Evolutionary conservation across 176 grass and related monocot genomes (phyloP).

Genomic region (Luzula sylvatica): DNA sequence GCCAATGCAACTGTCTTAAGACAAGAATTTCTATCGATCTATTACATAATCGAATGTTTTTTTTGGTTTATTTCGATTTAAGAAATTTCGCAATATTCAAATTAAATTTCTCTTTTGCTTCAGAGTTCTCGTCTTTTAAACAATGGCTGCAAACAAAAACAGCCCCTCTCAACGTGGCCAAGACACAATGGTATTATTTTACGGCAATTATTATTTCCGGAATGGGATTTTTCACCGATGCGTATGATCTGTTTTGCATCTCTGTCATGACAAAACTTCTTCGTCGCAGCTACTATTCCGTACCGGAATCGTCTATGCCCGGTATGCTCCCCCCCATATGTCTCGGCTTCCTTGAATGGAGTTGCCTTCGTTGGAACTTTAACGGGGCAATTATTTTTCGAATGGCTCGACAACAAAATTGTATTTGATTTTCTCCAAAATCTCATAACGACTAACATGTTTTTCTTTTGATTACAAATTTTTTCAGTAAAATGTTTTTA

Average conservation of each 20-base stretch:
- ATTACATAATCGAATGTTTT: no score
- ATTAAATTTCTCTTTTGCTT: no score
- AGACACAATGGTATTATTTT: slow-evolving; percentile 48
- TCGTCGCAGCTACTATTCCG: slow-evolving; percentile 38
- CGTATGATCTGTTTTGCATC: slow-evolving; percentile 54
- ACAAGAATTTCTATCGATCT: no score
- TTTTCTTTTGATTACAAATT: no score
- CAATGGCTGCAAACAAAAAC: not conserved
- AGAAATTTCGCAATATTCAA: no score
- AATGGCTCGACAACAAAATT: slow-evolving; percentile 40
- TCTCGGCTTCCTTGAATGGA: slow-evolving; percentile 39
- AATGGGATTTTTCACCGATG: slow-evolving; percentile 59
- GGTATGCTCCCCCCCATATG: slow-evolving; percentile 34
- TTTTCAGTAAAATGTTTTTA: no score
- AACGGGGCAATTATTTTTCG: slow-evolving; percentile 41
- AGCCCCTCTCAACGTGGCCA: slow-evolving; percentile 23
- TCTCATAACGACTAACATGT: no score
- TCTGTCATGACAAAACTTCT: slow-evolving; percentile 42
- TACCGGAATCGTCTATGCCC: slow-evolving; percentile 25
- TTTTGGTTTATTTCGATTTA: no score
- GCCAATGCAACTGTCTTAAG: no score
- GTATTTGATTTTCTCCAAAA: no score
- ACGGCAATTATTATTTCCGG: slow-evolving; percentile 36
- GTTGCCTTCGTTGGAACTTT: slow-evolving; percentile 42
- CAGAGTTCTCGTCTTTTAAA: no score